These are phyloP conservation scores for Basidiobolus meristosporus DNA, from an alignment of 371 early-diverging fungal species.

Conservation along the genomic window DNA sequence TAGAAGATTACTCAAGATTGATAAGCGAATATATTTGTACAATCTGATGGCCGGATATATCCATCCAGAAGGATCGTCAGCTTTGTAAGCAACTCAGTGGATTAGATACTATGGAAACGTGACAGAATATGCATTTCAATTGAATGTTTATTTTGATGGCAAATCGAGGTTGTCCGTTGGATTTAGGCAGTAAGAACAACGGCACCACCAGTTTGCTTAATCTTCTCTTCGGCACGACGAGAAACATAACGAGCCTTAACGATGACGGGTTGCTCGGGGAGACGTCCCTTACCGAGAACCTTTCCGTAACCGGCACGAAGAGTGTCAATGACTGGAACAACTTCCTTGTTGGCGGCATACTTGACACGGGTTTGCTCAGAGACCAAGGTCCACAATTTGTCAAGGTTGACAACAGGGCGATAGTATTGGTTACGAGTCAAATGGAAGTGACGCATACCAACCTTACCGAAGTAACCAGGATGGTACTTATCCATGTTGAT, in stretches of 20 bases:
- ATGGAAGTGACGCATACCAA: conserved; percentile 99
- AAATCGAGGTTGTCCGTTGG: no score
- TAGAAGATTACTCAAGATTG: no score
- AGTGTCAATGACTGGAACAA: conserved; percentile 88
- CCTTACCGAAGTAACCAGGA: conserved; percentile 99
- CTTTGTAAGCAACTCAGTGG: no score
- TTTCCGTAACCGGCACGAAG: conserved; percentile 88
- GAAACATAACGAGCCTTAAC: conserved; percentile 96
- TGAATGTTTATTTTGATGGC: no score
- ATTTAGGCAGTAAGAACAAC: conserved; percentile 22
- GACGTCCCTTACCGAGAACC: conserved; percentile 91
- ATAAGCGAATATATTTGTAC: no score
- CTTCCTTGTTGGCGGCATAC: conserved; percentile 69
- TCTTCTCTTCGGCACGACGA: conserved; percentile 93
- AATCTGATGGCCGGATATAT: no score
- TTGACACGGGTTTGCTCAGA: conserved; percentile 77
- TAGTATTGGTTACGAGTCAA: conserved; percentile 81
- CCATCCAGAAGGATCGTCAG: no score
- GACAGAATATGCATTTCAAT: no score
- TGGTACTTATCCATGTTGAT: conserved; percentile 99
- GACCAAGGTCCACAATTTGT: conserved; percentile 90
- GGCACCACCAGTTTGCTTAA: conserved; percentile 95
- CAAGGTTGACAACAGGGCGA: conserved; percentile 81
- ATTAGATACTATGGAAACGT: no score
- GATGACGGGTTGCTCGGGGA: conserved; percentile 85